Base-by-base conservation (phyloP, 2,329 filamentous ascomycete genomes). In the Aspergillus amoenus region DNA sequence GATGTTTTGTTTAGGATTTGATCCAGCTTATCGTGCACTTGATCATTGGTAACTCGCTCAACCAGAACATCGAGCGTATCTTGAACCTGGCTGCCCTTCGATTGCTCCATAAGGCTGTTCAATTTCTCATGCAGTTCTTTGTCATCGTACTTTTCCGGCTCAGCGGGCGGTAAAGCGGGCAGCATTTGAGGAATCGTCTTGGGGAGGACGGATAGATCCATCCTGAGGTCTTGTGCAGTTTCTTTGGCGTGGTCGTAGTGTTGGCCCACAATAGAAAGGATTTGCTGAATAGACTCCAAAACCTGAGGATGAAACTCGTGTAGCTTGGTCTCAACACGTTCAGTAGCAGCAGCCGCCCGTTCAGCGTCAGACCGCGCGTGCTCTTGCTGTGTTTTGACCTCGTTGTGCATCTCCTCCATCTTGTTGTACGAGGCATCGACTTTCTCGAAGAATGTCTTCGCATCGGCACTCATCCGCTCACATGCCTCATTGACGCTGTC, bases 241-340 rank as follows among this genome's bases (percentile, higher is more conserved):
- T 84, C 82, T 73, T 93, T 91, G 13, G 91, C 89, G 69, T 96
- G 90, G 65, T 96, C 91, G 67, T 89, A 96, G 71, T 97, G 93
- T 70, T 95, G 85, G 22, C 86, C 88, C 54, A 96, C 90, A 22
- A 95, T 82, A 7, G 86, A 80, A 40, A 95, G 81, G n/a, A 97
- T 86, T 66, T 97, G 90, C 66, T 91, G 89, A 63, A 99, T 85
- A 0, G 90, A 85, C 52, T 93, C 88, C 56, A 97, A 83, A 63
- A 97, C 89, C 76, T 95, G 89, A 1, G 94, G 94, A 65, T 97
- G 89, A 63, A 89, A 88, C 71, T 97, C 92, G 8, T 84, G 84
- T 30, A 96, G 83, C 57, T 94, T 87, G 58, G 83, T 88, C 68
- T 95, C 89, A 1, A 97, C 79, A 22, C 85, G 86, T 64, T 90